Evolutionary conservation across 2,329 filamentous ascomycete species (phyloP).

Genomic region (Calonectria leucothoes): DNA sequence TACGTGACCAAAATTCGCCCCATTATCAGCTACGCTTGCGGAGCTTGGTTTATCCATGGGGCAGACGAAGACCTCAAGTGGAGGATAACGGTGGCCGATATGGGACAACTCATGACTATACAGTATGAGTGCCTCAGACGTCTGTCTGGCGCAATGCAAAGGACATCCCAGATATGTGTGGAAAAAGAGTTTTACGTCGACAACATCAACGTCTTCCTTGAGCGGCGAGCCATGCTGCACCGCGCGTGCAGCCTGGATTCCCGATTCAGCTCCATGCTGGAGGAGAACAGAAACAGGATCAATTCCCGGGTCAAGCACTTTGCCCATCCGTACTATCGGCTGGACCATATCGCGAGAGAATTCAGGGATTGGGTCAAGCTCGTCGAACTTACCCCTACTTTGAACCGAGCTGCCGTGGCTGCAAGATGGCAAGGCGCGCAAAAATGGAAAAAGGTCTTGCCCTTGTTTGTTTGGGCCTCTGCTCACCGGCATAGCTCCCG

Average conservation of each 20-base stretch:
- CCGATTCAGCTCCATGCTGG: neutral
- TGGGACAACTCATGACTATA: neutral
- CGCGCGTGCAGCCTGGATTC: neutral
- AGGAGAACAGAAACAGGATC: neutral
- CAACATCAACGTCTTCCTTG: neutral
- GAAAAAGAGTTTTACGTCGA: neutral
- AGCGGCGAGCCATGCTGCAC: neutral
- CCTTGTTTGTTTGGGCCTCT: neutral
- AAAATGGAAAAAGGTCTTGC: neutral
- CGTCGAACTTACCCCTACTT: neutral
- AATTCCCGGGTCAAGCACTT: neutral
- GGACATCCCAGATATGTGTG: neutral
- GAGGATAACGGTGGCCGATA: neutral
- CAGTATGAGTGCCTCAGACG: neutral
- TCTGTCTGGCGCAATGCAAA: neutral
- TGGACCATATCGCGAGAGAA: neutral
- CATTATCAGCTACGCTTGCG: neutral
- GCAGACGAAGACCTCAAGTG: neutral
- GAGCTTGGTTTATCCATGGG: neutral
- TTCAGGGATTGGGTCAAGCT: neutral
- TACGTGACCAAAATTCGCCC: neutral
- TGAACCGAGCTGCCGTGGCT: neutral
- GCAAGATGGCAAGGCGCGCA: neutral
- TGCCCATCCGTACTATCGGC: neutral
- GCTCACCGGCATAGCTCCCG: neutral